phyloP scores from a whole-genome alignment of 768 basidiomycete species.

The Suillus americanus region DNA sequence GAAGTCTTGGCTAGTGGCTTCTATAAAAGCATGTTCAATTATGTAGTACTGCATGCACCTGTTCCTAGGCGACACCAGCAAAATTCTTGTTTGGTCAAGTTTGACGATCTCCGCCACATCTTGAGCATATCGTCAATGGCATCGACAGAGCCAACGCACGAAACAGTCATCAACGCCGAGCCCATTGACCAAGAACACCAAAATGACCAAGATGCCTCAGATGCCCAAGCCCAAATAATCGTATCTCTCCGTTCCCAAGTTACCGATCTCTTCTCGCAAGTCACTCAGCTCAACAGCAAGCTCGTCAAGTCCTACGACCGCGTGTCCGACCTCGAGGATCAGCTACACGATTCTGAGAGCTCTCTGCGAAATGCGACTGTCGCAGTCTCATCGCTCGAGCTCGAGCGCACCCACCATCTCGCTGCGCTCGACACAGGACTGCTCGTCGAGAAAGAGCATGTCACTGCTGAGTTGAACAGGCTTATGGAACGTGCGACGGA shows the following conservation, averaged over 20 bases:
- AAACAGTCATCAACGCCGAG: constrained; percentile 14
- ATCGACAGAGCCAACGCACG: not conserved
- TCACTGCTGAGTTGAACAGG: constrained; percentile 87
- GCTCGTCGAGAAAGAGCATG: constrained; percentile 88
- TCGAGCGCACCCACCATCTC: constrained; percentile 84
- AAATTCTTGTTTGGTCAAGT: constrained; percentile 3
- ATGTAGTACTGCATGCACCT: not conserved
- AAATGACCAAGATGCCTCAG: constrained; percentile 36
- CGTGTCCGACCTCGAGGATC: constrained; percentile 90
- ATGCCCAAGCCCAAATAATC: constrained; percentile 86
- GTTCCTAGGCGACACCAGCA: not conserved
- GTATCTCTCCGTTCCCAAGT: constrained; percentile 77
- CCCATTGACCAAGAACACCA: constrained; percentile 4
- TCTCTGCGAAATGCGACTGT: constrained; percentile 59
- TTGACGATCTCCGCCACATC: not conserved
- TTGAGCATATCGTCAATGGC: constrained; percentile 4
- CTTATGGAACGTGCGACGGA: constrained; percentile 95
- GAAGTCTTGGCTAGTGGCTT: not conserved
- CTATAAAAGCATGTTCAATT: not conserved
- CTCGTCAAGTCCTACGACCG: constrained; percentile 91
- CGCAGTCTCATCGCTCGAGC: constrained; percentile 76
- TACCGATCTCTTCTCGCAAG: constrained; percentile 85
- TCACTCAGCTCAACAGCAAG: constrained; percentile 87
- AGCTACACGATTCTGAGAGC: constrained; percentile 66
- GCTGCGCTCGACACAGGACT: constrained; percentile 89